Percentiles rank a stretch among this genome's conserved stretches.
Evolutionary conservation across 805 yeast genomes (phyloP).

Genomic region (Schizosaccharomyces octosporus): DNA sequence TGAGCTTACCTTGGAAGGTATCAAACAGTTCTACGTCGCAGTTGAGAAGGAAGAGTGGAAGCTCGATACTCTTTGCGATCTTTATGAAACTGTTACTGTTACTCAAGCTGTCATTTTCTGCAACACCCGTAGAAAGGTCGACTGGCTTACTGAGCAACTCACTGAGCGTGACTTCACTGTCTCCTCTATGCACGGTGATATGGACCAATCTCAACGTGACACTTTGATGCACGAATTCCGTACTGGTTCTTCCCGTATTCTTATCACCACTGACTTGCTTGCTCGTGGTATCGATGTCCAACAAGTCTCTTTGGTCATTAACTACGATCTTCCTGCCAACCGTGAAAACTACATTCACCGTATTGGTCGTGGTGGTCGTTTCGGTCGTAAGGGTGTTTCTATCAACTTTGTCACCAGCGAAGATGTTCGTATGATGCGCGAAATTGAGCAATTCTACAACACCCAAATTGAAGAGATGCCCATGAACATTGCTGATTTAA

Average conservation of each 20-base stretch:
- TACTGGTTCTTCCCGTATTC: conserved; percentile 75
- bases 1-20: conserved; percentile 85
- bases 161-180: conserved; percentile 67
- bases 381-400: conserved; percentile 96
- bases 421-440: conserved; percentile 52
- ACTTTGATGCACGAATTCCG: conserved; percentile 88
- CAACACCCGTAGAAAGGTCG: conserved; percentile 85
- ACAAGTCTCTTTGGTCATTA: conserved; percentile 83
- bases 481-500: conserved; percentile 17
- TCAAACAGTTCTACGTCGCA: conserved; percentile 73
- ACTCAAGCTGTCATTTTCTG: conserved; percentile 96
- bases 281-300: conserved; percentile 97
- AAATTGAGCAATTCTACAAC: conserved; percentile 70
- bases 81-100: conserved; percentile 83
- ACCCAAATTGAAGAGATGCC: conserved; percentile 91
- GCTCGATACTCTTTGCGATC: conserved; percentile 79
- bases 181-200: conserved; percentile 85
- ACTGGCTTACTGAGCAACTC: conserved; percentile 56
- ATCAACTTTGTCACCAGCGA: conserved; percentile 72
- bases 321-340: conserved; percentile 76
- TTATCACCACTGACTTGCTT: conserved; percentile 83
- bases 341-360: conserved; percentile 90
- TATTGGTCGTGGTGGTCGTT: conserved; percentile 95
- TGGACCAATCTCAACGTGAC: conserved; percentile 85
- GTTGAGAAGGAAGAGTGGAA: conserved; percentile 87